A percentile compares a stretch with the other conserved stretches of the same genome.
phyloP scores from a whole-genome alignment of 2,329 filamentous ascomycete species.

The Exophiala sp. region DNA sequence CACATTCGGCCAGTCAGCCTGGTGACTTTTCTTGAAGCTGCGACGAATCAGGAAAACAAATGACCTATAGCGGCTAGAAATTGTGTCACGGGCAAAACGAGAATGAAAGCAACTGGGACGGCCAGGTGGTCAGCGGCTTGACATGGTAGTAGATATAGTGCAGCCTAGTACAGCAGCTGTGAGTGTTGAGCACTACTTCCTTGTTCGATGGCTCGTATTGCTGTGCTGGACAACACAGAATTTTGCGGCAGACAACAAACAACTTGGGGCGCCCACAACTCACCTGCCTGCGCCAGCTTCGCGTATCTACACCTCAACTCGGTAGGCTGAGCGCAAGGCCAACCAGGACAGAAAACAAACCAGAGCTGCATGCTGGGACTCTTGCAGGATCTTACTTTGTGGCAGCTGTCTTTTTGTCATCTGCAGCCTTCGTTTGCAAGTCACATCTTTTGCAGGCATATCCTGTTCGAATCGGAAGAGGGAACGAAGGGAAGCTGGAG shows the following conservation, averaged over 20 bases:
- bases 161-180: background rate
- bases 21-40: slow-evolving; percentile 5
- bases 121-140: slow-evolving; percentile 26
- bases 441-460: slow-evolving; percentile 2
- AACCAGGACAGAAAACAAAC: slow-evolving; percentile 8
- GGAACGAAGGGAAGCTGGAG: too few relatives aligned
- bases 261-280: background rate
- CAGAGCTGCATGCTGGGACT: background rate
- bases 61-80: slow-evolving; percentile 5
- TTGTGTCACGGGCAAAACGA: slow-evolving; percentile 13
- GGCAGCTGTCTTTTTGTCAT: slow-evolving; percentile 6
- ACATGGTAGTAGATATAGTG: slow-evolving; percentile 20
- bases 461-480: too few relatives aligned
- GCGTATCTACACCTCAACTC: slow-evolving; percentile 9
- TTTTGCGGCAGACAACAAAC: background rate
- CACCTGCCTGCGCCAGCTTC: background rate
- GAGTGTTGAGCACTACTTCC: background rate
- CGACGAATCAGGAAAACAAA: slow-evolving; percentile 17
- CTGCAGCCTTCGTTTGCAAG: slow-evolving; percentile 13
- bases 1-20: slow-evolving; percentile 13
- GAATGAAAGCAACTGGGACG: slow-evolving; percentile 7
- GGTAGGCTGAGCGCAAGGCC: slow-evolving; percentile 11
- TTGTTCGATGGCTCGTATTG: background rate
- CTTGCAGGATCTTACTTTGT: background rate
- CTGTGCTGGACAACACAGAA: background rate